phyloP scores from a whole-genome alignment of 2,329 filamentous ascomycete genomes.

The Venturia aucupariae region DNA sequence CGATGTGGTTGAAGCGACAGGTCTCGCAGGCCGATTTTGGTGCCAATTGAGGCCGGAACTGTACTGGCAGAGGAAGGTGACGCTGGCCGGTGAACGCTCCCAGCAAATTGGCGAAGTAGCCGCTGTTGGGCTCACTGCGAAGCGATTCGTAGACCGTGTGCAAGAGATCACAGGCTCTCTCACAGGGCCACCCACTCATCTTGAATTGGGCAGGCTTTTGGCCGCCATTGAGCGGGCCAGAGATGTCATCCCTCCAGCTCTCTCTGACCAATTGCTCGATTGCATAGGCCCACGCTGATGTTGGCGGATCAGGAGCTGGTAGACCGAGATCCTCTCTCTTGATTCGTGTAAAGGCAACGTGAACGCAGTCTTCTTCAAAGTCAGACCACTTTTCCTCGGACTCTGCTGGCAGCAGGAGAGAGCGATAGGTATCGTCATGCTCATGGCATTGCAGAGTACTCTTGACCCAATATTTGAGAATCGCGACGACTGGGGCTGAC shows the following conservation, averaged over 20 bases:
- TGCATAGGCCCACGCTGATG: not conserved
- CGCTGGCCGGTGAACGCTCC: not conserved
- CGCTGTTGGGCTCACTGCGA: not conserved
- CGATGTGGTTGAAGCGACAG: not conserved
- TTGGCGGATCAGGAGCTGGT: not conserved
- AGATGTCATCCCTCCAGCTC: not conserved
- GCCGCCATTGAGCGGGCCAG: not conserved
- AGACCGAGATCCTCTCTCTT: not conserved
- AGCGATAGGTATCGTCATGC: not conserved
- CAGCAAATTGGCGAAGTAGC: not conserved
- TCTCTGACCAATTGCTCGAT: not conserved
- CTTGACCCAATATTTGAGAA: not conserved
- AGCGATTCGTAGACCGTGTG: not conserved
- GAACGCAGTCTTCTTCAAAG: conserved; percentile 3
- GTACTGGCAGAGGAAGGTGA: not conserved
- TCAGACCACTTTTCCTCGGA: conserved; percentile 3
- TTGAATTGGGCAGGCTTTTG: not conserved
- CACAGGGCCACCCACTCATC: not conserved
- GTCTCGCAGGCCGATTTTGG: not conserved
- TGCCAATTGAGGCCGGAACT: not conserved
- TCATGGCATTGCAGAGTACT: not conserved
- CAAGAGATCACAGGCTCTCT: conserved; percentile 1
- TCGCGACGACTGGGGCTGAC: not conserved
- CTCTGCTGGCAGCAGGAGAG: not conserved
- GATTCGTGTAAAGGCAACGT: not conserved